These are phyloP conservation scores for Alternaria sp. DNA, from an alignment of 2,329 filamentous ascomycete genomes.

Conservation along the genomic window DNA sequence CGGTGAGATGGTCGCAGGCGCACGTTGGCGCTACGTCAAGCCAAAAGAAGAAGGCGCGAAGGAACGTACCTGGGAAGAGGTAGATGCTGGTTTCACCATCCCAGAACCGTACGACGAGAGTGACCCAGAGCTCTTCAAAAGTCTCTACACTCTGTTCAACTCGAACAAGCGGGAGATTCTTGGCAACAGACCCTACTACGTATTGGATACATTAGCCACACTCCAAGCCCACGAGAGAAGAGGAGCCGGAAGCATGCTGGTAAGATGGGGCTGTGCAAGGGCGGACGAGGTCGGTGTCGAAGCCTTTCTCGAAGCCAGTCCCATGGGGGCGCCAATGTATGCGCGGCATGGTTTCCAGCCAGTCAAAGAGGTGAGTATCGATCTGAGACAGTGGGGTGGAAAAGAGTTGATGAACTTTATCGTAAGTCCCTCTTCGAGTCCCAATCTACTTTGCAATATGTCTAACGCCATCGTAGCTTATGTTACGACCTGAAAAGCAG, in stretches of 20 bases:
- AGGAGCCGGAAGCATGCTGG: conserved; percentile 46
- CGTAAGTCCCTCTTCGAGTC: conserved; percentile 30
- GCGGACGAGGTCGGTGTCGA: conserved; percentile 45
- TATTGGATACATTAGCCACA: conserved; percentile 45
- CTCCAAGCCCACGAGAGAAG: conserved; percentile 39
- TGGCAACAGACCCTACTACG: conserved; percentile 35
- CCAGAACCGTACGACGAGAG: conserved; percentile 42
- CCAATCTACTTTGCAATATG: not conserved
- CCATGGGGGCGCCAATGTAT: conserved; percentile 47
- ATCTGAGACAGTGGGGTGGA: conserved; percentile 42
- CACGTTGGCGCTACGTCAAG: conserved; percentile 40
- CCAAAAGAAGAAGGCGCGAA: conserved; percentile 24
- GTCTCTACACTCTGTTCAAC: conserved; percentile 34
- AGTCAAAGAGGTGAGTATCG: conserved; percentile 39
- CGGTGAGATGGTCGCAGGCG: conserved; percentile 40
- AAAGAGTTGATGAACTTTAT: conserved; percentile 38
- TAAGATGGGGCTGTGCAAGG: conserved; percentile 43
- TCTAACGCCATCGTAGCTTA: conserved; percentile 5
- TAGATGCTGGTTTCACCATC: conserved; percentile 32
- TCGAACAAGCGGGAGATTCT: conserved; percentile 37
- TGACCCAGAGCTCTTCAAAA: conserved; percentile 32
- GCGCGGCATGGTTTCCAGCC: conserved; percentile 41
- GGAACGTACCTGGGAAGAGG: conserved; percentile 38
- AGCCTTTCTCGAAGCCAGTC: conserved; percentile 45
- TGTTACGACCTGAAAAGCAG: conserved; percentile 10